phyloP scores from a whole-genome alignment of 495 filamentous ascomycete genomes.

The Xylaria intraflava region DNA sequence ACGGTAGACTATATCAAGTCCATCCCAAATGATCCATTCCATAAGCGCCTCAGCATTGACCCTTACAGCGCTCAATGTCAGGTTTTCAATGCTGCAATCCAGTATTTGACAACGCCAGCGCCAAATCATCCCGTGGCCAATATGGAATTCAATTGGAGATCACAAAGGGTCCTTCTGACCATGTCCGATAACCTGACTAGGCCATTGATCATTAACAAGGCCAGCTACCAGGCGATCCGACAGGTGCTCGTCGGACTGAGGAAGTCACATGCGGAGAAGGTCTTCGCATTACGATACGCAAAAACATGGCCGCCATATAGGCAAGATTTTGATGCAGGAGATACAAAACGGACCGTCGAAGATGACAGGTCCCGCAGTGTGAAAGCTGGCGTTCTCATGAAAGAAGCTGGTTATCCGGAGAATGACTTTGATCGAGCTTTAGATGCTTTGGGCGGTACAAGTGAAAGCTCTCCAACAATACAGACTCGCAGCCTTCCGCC shows the following conservation, averaged over 20 bases:
- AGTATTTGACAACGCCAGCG: conserved; percentile 25
- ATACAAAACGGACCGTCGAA: conserved; percentile 33
- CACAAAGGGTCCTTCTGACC: conserved; percentile 34
- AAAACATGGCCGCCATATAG: conserved; percentile 44
- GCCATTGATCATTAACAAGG: conserved; percentile 29
- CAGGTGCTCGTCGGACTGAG: conserved; percentile 32
- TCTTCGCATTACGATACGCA: conserved; percentile 28
- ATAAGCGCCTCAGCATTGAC: background rate
- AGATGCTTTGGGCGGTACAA: conserved; percentile 31
- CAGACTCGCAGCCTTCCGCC: conserved; percentile 31
- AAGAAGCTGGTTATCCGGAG: conserved; percentile 35
- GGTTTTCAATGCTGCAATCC: conserved; percentile 33
- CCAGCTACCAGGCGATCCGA: conserved; percentile 34
- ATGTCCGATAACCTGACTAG: conserved; percentile 30
- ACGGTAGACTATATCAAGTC: conserved; percentile 28
- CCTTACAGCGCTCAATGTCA: conserved; percentile 20
- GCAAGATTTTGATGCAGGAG: conserved; percentile 36
- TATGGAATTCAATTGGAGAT: conserved; percentile 40
- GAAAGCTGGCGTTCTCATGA: conserved; percentile 32
- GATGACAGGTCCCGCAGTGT: conserved; percentile 36
- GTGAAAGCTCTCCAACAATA: conserved; percentile 31
- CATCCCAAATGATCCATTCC: conserved; percentile 14
- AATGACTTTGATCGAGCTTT: conserved; percentile 30
- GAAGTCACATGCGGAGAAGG: conserved; percentile 32
- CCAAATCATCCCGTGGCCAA: conserved; percentile 20